Evolutionary conservation across 257 asterid species (phyloP), one percentile per base, ranked within the genome.

Genomic region (Solanum rostratum): DNA sequence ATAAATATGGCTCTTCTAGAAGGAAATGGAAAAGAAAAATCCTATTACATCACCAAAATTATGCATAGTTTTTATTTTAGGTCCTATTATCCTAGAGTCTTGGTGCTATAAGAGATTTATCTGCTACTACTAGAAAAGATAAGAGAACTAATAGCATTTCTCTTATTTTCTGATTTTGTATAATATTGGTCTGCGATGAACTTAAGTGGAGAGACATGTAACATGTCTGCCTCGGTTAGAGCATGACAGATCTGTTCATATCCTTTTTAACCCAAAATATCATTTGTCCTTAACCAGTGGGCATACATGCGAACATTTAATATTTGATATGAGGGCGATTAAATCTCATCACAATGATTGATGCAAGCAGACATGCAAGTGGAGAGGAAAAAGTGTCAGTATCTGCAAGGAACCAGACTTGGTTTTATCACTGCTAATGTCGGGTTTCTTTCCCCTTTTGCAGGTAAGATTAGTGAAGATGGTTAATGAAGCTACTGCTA

Each of bases 381-480:
- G 27, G 29, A 20, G 24, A 50, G 57, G 62, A 50, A 37, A 49
- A 50, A 4, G 22, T 15, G 27, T 22, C 9, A 16, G 19, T 18
- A 50, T n/a, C 11, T 50, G 27, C 82, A 43, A 71, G 55, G 55
- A 71, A 45, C 55, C 52, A 69, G 79, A 69, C 79, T 39, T 37
- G 16, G 20, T 69, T 39, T 49, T 78, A 50, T 78, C 62, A 10
- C 19, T 10, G 46, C 46, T 78, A 19, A 29, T 78, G 18, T 50
- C 1, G 3, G 39, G 4, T 30, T 27, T 16, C 14, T 39, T 20
- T 0, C 46, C 30, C 43, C 2, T 15, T 29, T 82, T 87, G 69
- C 92, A 96, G 98, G 98, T 94, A 89, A 91, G 93, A 88, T 97
- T 96, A 85, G 99, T 94, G 84, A 90, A 90, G 90, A 91, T 93